These are phyloP conservation scores for Penicillium atrosanguineum DNA, from an alignment of 495 filamentous ascomycete genomes.

Conservation along the genomic window DNA sequence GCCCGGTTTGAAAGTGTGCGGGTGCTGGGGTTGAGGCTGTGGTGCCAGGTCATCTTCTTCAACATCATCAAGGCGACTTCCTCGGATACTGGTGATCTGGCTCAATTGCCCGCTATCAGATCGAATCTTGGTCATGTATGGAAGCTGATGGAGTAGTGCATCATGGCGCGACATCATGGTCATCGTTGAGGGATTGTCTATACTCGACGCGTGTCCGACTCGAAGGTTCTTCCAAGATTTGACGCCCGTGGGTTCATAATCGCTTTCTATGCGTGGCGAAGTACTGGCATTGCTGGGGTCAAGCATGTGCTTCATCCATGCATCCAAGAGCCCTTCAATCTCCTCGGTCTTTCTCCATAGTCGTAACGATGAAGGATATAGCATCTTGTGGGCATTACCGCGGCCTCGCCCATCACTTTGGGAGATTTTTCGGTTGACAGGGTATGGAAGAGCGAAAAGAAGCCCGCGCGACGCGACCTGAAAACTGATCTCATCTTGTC, in stretches of 20 bases:
- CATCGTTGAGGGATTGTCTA: slow-evolving; percentile 46
- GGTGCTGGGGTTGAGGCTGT: not conserved
- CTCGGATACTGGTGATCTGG: slow-evolving; percentile 62
- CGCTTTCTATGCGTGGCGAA: slow-evolving; percentile 9
- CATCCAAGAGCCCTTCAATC: slow-evolving; percentile 64
- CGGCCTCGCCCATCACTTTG: slow-evolving; percentile 27
- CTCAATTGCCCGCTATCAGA: slow-evolving; percentile 54
- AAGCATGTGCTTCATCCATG: slow-evolving; percentile 53
- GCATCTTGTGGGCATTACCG: slow-evolving; percentile 74
- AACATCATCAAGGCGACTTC: slow-evolving; percentile 44
- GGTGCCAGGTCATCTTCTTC: slow-evolving; percentile 26
- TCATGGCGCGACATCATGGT: slow-evolving; percentile 64
- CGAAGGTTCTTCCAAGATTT: slow-evolving; percentile 36
- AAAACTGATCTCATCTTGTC: slow-evolving; percentile 90
- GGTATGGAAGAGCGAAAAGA: slow-evolving; percentile 76
- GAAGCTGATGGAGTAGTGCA: slow-evolving; percentile 76
- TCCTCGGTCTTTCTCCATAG: slow-evolving; percentile 79
- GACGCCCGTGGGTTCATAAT: slow-evolving; percentile 28
- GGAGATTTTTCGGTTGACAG: slow-evolving; percentile 64
- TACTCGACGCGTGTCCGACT: slow-evolving; percentile 14
- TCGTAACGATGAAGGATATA: slow-evolving; percentile 75
- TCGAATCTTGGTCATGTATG: slow-evolving; percentile 71
- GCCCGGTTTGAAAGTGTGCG: slow-evolving; percentile 1
- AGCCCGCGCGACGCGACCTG: slow-evolving; percentile 83
- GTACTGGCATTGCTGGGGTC: slow-evolving; percentile 18